These are phyloP conservation scores for Lipomyces oligophaga DNA, from an alignment of 805 yeast species.

Conservation along the genomic window DNA sequence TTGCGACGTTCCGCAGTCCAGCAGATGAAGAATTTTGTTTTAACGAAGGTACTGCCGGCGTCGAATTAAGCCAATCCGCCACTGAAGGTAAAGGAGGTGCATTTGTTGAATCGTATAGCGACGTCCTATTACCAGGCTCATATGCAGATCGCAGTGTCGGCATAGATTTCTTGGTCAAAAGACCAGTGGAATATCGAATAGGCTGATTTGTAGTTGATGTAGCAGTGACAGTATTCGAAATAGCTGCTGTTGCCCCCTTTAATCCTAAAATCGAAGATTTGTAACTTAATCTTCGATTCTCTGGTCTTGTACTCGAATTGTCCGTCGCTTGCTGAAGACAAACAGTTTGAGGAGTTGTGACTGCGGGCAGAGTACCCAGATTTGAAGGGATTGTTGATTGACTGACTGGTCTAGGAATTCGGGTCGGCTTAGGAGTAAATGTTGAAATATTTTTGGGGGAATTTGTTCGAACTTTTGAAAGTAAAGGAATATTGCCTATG, in stretches of 20 bases:
- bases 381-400: too few species aligned
- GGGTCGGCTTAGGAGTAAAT: conserved; percentile 18
- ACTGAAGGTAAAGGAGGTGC: conserved; percentile 20
- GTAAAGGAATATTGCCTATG: neutral
- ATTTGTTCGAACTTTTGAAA: neutral
- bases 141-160: conserved; percentile 21
- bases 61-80: conserved; percentile 6
- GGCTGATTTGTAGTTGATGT: too few species aligned
- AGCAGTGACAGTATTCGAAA: too few species aligned
- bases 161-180: conserved; percentile 27
- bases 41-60: too few species aligned
- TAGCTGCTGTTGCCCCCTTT: conserved; percentile 3
- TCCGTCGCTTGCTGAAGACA: too few species aligned
- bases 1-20: conserved; percentile 8
- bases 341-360: too few species aligned
- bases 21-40: conserved; percentile 2
- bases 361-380: too few species aligned
- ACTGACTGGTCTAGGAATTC: conserved; percentile 27
- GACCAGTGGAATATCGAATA: too few species aligned
- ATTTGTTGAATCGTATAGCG: neutral
- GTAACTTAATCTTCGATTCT: conserved; percentile 15
- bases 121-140: conserved; percentile 1
- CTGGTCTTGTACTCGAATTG: too few species aligned
- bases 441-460: conserved; percentile 3
- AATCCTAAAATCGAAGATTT: conserved; percentile 23